These are phyloP conservation scores for Gliomastix tumulicola DNA, from an alignment of 2,329 filamentous ascomycete genomes.

Conservation along the genomic window DNA sequence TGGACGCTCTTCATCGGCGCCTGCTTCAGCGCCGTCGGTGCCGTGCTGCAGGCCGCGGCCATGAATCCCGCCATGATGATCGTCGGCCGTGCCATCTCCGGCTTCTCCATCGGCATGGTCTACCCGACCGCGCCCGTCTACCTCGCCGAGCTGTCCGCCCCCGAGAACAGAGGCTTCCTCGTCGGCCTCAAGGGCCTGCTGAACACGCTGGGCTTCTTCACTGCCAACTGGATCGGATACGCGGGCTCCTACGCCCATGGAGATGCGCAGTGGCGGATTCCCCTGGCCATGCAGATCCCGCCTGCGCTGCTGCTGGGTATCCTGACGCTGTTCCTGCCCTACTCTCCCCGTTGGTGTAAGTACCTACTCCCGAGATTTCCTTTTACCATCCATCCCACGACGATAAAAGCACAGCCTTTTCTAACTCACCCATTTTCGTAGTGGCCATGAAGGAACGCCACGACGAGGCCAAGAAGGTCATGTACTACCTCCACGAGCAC, in stretches of 20 bases:
- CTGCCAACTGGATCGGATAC: constrained; percentile 31
- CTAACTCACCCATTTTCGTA: too few relatives aligned
- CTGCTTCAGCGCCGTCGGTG: constrained; percentile 10
- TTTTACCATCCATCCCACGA: too few relatives aligned
- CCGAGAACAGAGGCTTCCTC: constrained; percentile 15
- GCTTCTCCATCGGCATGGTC: constrained; percentile 14
- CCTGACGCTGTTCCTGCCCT: constrained; percentile 13
- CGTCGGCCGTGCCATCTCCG: constrained; percentile 13
- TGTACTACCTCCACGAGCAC: constrained; percentile 14
- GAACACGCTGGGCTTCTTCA: constrained; percentile 26
- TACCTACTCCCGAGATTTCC: background rate
- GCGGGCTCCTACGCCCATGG: constrained; percentile 20
- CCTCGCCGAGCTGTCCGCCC: constrained; percentile 15
- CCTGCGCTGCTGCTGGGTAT: constrained; percentile 11
- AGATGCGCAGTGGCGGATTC: constrained; percentile 23
- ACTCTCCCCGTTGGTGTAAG: constrained; percentile 16
- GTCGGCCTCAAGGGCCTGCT: constrained; percentile 22
- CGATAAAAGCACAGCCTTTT: too few relatives aligned
- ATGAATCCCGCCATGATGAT: constrained; percentile 17
- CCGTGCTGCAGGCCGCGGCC: constrained; percentile 15
- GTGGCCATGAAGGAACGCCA: constrained; percentile 10
- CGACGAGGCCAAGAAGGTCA: constrained; percentile 13
- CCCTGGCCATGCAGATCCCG: constrained; percentile 20
- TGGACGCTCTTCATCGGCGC: constrained; percentile 4
- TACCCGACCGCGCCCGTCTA: constrained; percentile 14